Evolutionary conservation across 192 early-diverging fungal genomes (phyloP).

Genomic region (Paraglomus occultum): DNA sequence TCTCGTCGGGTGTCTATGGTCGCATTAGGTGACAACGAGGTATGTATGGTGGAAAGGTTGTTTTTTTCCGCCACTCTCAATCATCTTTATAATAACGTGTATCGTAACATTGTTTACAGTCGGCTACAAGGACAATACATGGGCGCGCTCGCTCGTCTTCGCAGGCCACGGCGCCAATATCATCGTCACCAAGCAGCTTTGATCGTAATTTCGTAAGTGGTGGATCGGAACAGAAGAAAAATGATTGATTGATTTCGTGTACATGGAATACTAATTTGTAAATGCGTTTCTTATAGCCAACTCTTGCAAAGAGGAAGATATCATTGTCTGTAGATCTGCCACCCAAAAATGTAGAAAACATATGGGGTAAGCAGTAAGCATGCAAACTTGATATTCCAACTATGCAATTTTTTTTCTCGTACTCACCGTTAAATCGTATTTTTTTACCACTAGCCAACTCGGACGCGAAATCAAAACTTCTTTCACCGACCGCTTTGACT

Average conservation of each 20-base stretch:
- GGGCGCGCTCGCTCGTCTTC: constrained; percentile 16
- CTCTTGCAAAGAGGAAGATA: constrained; percentile 18
- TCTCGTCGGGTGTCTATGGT: background rate
- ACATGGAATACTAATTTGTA: background rate
- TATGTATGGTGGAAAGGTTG: too few species aligned
- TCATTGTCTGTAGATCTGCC: constrained; percentile 11
- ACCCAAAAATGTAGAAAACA: constrained; percentile 16
- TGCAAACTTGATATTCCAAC: too few species aligned
- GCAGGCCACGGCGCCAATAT: background rate
- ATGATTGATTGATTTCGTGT: background rate
- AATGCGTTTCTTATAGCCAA: background rate
- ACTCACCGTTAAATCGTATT: background rate
- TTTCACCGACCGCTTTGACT: constrained; percentile 15
- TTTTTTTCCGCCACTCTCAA: background rate
- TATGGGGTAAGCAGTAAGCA: constrained; percentile 18
- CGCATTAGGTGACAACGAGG: constrained; percentile 1
- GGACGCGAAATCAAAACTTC: constrained; percentile 16
- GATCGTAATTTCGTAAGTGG: constrained; percentile 24
- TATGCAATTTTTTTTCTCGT: too few species aligned
- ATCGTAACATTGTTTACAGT: background rate
- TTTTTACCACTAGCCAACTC: constrained; percentile 4
- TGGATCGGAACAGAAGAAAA: background rate
- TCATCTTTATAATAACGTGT: background rate
- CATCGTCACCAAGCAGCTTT: constrained; percentile 10
- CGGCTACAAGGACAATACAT: background rate